phyloP scores from a whole-genome alignment of 768 basidiomycete genomes.

The Paxillus ammoniavirescens region DNA sequence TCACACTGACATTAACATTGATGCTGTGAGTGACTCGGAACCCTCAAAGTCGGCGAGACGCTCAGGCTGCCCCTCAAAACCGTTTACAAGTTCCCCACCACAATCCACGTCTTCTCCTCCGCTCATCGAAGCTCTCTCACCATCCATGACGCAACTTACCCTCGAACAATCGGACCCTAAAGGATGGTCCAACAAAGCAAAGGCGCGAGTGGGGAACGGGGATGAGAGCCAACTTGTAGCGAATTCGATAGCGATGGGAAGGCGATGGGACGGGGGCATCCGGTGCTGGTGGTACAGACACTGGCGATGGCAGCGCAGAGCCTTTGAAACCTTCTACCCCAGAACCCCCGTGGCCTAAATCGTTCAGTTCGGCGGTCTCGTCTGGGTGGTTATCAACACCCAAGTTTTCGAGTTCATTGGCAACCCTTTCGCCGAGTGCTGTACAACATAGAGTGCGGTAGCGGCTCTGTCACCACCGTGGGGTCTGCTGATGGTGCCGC shows the following conservation, averaged over 20 bases:
- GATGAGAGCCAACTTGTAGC: slow-evolving; percentile 5
- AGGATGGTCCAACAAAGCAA: slow-evolving; percentile 90
- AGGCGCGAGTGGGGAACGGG: slow-evolving; percentile 24
- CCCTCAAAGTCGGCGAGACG: slow-evolving; percentile 75
- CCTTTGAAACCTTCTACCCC: slow-evolving; percentile 18
- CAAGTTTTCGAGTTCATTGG: slow-evolving; percentile 65
- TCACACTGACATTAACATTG: not conserved
- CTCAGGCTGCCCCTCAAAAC: slow-evolving; percentile 91
- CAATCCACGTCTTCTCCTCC: slow-evolving; percentile 95
- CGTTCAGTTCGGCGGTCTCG: slow-evolving; percentile 12
- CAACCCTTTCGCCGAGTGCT: slow-evolving; percentile 70
- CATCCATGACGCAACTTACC: slow-evolving; percentile 90
- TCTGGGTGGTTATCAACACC: slow-evolving; percentile 59
- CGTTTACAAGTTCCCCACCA: slow-evolving; percentile 93
- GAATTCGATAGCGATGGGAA: slow-evolving; percentile 43
- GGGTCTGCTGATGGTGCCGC: slow-evolving; percentile 38
- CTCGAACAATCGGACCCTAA: slow-evolving; percentile 97
- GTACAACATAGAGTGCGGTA: slow-evolving; percentile 79
- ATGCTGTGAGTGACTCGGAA: slow-evolving; percentile 4
- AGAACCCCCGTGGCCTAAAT: slow-evolving; percentile 17
- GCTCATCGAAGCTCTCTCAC: slow-evolving; percentile 92
- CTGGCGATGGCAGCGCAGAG: slow-evolving; percentile 13
- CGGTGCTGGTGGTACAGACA: slow-evolving; percentile 16
- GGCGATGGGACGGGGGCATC: slow-evolving; percentile 40
- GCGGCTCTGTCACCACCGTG: slow-evolving; percentile 64